phyloP scores from a whole-genome alignment of 345 rosid genomes.

The Camelina hispida region DNA sequence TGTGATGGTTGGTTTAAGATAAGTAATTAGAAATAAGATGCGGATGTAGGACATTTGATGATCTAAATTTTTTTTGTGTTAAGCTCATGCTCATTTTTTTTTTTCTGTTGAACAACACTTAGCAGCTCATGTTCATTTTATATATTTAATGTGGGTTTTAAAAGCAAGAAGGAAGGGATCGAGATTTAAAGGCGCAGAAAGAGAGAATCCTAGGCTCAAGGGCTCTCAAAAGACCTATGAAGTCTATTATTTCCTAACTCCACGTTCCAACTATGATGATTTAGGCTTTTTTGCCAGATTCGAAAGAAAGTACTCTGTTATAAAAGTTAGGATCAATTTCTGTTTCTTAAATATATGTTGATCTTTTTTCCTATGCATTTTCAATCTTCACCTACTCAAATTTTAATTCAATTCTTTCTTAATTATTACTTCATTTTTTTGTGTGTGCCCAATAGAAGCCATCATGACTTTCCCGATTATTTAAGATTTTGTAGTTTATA shows the following conservation, averaged over 20 bases:
- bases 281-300: conserved; percentile 35
- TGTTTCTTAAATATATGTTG: not conserved
- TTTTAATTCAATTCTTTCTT: not conserved
- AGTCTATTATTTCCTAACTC: conserved; percentile 27
- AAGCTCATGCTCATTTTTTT: not conserved
- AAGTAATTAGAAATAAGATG: conserved; percentile 23
- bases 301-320: not conserved
- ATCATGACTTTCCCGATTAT: not conserved
- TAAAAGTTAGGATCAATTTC: not conserved
- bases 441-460: not conserved
- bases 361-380: no score
- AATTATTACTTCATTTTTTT: not conserved
- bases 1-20: conserved; percentile 32
- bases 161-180: conserved; percentile 27
- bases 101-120: no score
- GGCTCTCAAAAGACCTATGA: conserved; percentile 35
- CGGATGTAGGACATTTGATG: conserved; percentile 1
- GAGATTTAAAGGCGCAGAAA: conserved; percentile 44
- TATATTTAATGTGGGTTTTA: not conserved
- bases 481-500: not conserved
- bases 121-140: not conserved
- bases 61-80: conserved; percentile 17
- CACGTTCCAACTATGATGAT: conserved; percentile 34
- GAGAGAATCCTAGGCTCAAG: conserved; percentile 42
- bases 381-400: no score